Evolutionary conservation across 2,329 filamentous ascomycete genomes (phyloP).

Genomic region (Stemphylium lycopersici): DNA sequence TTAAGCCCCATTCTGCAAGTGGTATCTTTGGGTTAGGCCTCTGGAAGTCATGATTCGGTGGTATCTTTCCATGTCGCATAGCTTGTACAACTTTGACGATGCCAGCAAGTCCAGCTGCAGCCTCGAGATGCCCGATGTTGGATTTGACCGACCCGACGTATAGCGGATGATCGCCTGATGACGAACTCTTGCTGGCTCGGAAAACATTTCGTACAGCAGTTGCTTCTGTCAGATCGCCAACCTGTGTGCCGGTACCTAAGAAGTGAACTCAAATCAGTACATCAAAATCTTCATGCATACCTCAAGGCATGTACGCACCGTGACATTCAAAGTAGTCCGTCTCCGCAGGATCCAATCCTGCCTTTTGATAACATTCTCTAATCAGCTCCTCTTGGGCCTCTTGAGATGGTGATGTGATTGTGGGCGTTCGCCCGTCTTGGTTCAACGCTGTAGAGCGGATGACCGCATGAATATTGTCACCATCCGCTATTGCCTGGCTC

Average conservation of each 20-base stretch:
- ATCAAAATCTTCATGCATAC: no score
- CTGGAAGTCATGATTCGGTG: not conserved
- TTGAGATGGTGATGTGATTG: no score
- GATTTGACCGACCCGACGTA: not conserved
- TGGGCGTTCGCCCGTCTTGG: not conserved
- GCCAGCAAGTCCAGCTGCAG: not conserved
- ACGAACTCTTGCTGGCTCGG: no score
- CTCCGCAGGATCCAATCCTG: not conserved
- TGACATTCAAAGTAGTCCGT: no score
- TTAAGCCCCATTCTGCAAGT: no score
- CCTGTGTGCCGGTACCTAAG: no score
- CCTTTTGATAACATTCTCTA: not conserved
- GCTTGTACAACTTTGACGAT: not conserved
- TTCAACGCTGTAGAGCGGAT: not conserved
- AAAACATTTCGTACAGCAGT: not conserved
- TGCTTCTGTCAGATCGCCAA: no score
- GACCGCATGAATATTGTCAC: not conserved
- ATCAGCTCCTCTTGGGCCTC: no score
- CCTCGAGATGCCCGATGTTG: not conserved
- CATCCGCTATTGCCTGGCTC: not conserved
- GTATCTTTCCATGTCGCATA: not conserved
- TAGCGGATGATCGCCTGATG: no score
- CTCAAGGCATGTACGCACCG: no score
- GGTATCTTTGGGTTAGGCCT: not conserved
- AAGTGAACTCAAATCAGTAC: no score